A percentile compares a stretch with the other conserved stretches of the same genome.
Conservation (phyloP, 169 alveolate species). For the Ichthyophthirius multifiliis region DNA sequence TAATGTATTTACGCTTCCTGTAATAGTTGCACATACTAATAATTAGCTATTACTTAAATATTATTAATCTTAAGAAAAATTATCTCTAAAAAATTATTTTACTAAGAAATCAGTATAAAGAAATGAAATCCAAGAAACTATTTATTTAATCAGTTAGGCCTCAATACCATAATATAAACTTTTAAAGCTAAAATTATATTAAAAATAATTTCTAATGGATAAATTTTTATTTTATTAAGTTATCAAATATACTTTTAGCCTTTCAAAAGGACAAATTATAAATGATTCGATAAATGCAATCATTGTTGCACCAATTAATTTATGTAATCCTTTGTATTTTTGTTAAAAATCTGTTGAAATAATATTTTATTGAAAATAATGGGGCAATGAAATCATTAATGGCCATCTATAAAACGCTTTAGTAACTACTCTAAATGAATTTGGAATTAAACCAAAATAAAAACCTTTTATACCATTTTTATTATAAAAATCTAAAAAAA, state of each 20-base stretch:
- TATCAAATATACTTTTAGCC: background rate
- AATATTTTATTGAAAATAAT: background rate
- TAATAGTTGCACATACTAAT: background rate
- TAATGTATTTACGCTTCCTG: background rate
- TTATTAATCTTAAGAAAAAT: background rate
- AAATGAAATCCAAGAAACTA: background rate
- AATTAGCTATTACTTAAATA: background rate
- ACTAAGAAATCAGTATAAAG: background rate
- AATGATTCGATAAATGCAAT: background rate
- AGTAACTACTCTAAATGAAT: background rate
- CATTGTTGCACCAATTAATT: background rate
- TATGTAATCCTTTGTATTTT: background rate
- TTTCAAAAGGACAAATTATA: background rate
- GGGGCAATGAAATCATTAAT: background rate
- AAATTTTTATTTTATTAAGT: background rate
- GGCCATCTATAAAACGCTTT: constrained; percentile 11
- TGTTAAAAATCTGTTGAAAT: background rate
- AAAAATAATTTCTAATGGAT: background rate
- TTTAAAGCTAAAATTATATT: background rate
- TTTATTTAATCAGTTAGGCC: background rate
- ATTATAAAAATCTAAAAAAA: background rate
- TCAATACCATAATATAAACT: background rate
- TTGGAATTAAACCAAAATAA: background rate
- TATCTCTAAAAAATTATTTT: background rate
- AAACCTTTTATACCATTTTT: background rate